Evolutionary conservation across 768 basidiomycete genomes (phyloP).

Genomic region (Phaffia australis): DNA sequence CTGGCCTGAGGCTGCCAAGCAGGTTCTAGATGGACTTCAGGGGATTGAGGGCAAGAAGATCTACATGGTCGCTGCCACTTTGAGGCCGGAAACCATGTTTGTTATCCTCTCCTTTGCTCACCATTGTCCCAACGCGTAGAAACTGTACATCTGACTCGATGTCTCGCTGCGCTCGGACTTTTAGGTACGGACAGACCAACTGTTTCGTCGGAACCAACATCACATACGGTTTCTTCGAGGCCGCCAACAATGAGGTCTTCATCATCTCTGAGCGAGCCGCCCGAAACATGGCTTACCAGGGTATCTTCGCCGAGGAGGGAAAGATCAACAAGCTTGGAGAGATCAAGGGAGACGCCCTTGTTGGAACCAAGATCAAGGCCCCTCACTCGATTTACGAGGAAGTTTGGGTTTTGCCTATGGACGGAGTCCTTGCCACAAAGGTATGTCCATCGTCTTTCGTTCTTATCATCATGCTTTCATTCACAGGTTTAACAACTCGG

Average conservation of each 20-base stretch:
- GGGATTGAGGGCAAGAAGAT: slow-evolving; percentile 59
- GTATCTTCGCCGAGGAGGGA: slow-evolving; percentile 57
- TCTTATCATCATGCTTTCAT: too few species aligned
- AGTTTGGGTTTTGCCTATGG: slow-evolving; percentile 98
- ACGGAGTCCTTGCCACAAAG: slow-evolving; percentile 90
- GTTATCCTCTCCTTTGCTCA: slow-evolving; percentile 30
- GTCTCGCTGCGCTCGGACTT: background rate
- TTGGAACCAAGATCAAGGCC: slow-evolving; percentile 83
- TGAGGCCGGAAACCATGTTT: slow-evolving; percentile 93
- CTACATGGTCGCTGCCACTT: slow-evolving; percentile 86
- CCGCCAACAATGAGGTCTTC: slow-evolving; percentile 64
- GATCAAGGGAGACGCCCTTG: slow-evolving; percentile 63
- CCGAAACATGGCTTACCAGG: slow-evolving; percentile 42
- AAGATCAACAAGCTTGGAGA: slow-evolving; percentile 62
- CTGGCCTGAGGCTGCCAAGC: slow-evolving; percentile 64
- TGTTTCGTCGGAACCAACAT: slow-evolving; percentile 85
- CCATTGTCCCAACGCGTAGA: background rate
- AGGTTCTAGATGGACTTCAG: slow-evolving; percentile 54
- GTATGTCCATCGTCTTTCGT: slow-evolving; percentile 37
- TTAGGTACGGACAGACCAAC: slow-evolving; percentile 94
- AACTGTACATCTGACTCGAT: background rate
- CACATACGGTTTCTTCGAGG: slow-evolving; percentile 86
- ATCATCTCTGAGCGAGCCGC: slow-evolving; percentile 71
- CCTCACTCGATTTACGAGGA: slow-evolving; percentile 71
- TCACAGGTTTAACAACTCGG: background rate